Conservation (phyloP, 208 protist genomes). For the Novymonas esmeraldas region DNA sequence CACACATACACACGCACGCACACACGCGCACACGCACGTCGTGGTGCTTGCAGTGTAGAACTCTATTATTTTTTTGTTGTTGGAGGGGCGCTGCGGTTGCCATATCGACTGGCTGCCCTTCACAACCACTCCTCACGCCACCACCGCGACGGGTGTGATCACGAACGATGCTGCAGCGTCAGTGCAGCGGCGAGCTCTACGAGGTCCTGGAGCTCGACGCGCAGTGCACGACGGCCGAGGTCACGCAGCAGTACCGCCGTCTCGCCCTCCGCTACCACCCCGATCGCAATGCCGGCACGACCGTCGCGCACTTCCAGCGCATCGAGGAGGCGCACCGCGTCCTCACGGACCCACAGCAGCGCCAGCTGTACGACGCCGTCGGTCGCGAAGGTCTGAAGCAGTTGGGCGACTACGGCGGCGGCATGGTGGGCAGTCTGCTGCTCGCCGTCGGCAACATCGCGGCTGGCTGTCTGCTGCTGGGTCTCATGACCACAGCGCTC, state of each 20-base stretch:
- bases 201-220: constrained; percentile 63
- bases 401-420: constrained; percentile 43
- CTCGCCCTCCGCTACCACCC: constrained; percentile 91
- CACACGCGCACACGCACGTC: too few species aligned
- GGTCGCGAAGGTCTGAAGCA: constrained; percentile 95
- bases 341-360: constrained; percentile 94
- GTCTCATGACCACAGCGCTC: constrained; percentile 15
- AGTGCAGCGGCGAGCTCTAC: constrained; percentile 70
- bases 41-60: too few species aligned
- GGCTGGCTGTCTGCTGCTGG: constrained; percentile 16
- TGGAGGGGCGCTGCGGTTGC: too few species aligned
- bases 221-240: constrained; percentile 62
- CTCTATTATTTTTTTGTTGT: too few species aligned
- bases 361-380: constrained; percentile 96
- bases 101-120: too few species aligned
- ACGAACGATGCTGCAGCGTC: constrained; percentile 34
- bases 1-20: too few species aligned
- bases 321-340: constrained; percentile 97
- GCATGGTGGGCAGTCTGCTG: constrained; percentile 27
- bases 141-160: too few species aligned
- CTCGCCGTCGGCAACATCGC: constrained; percentile 22
- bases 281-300: constrained; percentile 76
- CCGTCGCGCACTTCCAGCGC: constrained; percentile 84
- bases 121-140: too few species aligned
- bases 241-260: constrained; percentile 83